Evolutionary conservation across 306 rosid genomes (phyloP), one percentile per base, ranked within the genome.

Genomic region (Erythrophleum fordii): DNA sequence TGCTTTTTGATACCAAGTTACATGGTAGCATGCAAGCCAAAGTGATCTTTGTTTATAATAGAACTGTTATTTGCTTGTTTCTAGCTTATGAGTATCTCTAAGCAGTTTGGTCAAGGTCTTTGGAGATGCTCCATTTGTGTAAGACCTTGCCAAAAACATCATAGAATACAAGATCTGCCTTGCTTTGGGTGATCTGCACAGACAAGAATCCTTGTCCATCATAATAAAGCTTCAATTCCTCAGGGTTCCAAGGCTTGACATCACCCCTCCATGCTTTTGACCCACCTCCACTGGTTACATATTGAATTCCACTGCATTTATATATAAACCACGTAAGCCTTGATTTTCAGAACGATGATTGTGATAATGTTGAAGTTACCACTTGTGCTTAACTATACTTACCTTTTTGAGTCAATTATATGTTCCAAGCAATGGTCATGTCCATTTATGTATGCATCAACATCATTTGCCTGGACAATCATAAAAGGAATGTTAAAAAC

Each of bases 131-230:
- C 91, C 93, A 92, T 55, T 18, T 73, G 79, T 93, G 97, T 82
- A 95, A 77, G 59, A 62, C 79, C 28, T 82, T 83, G 66, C 97
- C 97, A 75, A 58, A 82, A n/a, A 87, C 81, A 52, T 94, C 97
- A 75, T 89, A 94, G 80, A 88, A 92, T 9, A 59, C 85, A 68
- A 94, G 20, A 34, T 90, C 65, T 25, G 77, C 85, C 39, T 81
- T 69, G 53, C 60, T 81, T 12, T 76, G 66, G 65, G 77, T 91
- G 56, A 91, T 80, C 44, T 86, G 87, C 87, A 92, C 49, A 22
- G 98, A 86, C 98, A 88, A 89, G 87, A 94, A 92, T 28, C 97
- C 98, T 66, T 92, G 98, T 4, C 97, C 98, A 69, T 94, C 97
- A 74, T 92, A 79, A 73, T 91, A 91, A 55, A 92, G 72, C 80